A percentile compares a stretch with the other conserved stretches of the same genome.
Evolutionary conservation across 805 yeast species (phyloP).

Genomic region (Saccharomycopsis vini): DNA sequence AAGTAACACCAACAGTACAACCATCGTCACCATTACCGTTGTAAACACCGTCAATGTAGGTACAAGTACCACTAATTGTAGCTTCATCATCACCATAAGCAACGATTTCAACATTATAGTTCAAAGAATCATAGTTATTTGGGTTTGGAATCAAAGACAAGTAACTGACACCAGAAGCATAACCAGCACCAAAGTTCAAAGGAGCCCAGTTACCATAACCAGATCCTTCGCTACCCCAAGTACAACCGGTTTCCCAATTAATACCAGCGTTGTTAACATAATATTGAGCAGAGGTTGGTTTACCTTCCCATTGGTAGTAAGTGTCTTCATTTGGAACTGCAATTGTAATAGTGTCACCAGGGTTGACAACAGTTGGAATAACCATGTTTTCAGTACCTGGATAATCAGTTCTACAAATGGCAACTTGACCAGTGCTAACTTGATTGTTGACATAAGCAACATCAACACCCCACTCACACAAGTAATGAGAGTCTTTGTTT

Average conservation of each 20-base stretch:
- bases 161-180: conserved; percentile 58
- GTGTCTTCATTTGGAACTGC: conserved; percentile 52
- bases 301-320: conserved; percentile 57
- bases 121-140: conserved; percentile 62
- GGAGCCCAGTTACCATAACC: conserved; percentile 78
- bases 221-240: conserved; percentile 55
- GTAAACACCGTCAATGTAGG: conserved; percentile 70
- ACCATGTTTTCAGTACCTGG: conserved; percentile 80
- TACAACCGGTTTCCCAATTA: conserved; percentile 56
- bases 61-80: conserved; percentile 63
- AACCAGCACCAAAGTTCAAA: conserved; percentile 87
- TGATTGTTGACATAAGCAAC: conserved; percentile 47
- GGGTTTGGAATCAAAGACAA: conserved; percentile 92
- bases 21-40: conserved; percentile 66
- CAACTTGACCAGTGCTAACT: conserved; percentile 40
- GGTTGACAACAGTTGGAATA: conserved; percentile 56
- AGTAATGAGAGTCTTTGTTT: conserved; percentile 38
- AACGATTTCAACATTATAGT: conserved; percentile 71
- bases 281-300: conserved; percentile 60
- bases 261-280: conserved; percentile 75
- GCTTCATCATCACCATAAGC: conserved; percentile 58
- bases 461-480: conserved; percentile 59
- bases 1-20: conserved; percentile 85
- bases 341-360: conserved; percentile 41
- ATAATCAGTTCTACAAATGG: conserved; percentile 71